A percentile compares a stretch with the other conserved stretches of the same genome.
Conservation (phyloP, 2,329 filamentous ascomycete species). For the Aspergillus versicolor region DNA sequence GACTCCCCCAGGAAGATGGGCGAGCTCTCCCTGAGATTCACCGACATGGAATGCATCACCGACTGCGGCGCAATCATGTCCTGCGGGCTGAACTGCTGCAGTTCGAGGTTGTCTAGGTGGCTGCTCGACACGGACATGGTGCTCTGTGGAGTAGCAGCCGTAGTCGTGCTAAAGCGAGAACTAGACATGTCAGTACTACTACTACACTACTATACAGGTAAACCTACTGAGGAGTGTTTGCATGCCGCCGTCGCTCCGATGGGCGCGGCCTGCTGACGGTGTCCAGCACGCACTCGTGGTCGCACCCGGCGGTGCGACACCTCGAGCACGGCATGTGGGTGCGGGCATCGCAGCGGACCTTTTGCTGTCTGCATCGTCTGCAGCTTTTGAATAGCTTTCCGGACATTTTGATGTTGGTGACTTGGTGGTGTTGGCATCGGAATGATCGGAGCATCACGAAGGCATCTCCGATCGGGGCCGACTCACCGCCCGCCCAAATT, state of each 20-base stretch:
- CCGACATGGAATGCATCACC: constrained; percentile 37
- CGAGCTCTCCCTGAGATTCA: constrained; percentile 30
- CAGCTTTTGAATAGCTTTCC: constrained; percentile 38
- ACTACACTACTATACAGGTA: background rate
- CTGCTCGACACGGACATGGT: constrained; percentile 16
- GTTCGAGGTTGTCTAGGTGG: constrained; percentile 25
- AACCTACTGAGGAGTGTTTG: constrained; percentile 25
- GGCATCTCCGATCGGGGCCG: background rate
- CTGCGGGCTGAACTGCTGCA: constrained; percentile 34
- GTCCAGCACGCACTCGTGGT: constrained; percentile 36
- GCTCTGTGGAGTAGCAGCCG: constrained; percentile 21
- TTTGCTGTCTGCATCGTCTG: constrained; percentile 35
- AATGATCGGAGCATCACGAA: background rate
- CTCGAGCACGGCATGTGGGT: constrained; percentile 36
- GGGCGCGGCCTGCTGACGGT: constrained; percentile 29
- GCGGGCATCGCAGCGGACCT: constrained; percentile 38
- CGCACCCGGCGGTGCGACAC: constrained; percentile 32
- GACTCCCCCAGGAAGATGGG: constrained; percentile 35
- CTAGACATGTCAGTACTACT: background rate
- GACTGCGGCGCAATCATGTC: constrained; percentile 39
- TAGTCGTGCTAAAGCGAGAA: constrained; percentile 21
- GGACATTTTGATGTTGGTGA: constrained; percentile 21
- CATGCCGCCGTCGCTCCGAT: constrained; percentile 23
- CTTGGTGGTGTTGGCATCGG: too few species aligned
- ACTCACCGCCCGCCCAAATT: background rate